Conservation (phyloP, 2,329 filamentous ascomycete species). For the Bertia moriformis region DNA sequence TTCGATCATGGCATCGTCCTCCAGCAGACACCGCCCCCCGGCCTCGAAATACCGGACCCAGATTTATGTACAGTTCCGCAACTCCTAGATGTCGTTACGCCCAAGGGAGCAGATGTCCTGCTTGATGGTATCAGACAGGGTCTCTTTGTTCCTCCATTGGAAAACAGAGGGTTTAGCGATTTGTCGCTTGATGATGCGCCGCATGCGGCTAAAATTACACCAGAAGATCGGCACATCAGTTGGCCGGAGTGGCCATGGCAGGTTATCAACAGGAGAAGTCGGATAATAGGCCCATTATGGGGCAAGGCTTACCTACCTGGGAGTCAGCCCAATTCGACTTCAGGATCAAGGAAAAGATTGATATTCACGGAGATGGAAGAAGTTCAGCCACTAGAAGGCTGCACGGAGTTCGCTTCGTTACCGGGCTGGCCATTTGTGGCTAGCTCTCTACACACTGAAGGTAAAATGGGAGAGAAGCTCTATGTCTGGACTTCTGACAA, state of each 20-base stretch:
- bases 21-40: constrained; percentile 31
- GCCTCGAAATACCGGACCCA: constrained; percentile 23
- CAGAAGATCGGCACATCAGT: constrained; percentile 33
- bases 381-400: constrained; percentile 10
- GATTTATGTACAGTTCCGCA: constrained; percentile 21
- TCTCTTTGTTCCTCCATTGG: constrained; percentile 28
- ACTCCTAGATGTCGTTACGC: constrained; percentile 27
- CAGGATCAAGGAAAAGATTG: constrained; percentile 17
- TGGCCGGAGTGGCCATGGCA: constrained; percentile 29
- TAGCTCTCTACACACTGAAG: not conserved
- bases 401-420: constrained; percentile 11
- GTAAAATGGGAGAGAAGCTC: not conserved
- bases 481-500: not conserved
- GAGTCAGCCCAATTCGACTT: no score
- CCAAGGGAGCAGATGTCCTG: constrained; percentile 35
- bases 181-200: constrained; percentile 10
- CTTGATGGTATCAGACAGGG: constrained; percentile 28
- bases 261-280: constrained; percentile 29
- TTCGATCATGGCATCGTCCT: constrained; percentile 45
- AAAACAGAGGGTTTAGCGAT: constrained; percentile 9
- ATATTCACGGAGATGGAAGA: constrained; percentile 20
- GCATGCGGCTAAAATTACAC: constrained; percentile 39
- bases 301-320: constrained; percentile 21
- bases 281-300: constrained; percentile 34
- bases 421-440: constrained; percentile 7